Evolutionary conservation across 805 yeast species (phyloP).

Genomic region (Candida wancherniae): DNA sequence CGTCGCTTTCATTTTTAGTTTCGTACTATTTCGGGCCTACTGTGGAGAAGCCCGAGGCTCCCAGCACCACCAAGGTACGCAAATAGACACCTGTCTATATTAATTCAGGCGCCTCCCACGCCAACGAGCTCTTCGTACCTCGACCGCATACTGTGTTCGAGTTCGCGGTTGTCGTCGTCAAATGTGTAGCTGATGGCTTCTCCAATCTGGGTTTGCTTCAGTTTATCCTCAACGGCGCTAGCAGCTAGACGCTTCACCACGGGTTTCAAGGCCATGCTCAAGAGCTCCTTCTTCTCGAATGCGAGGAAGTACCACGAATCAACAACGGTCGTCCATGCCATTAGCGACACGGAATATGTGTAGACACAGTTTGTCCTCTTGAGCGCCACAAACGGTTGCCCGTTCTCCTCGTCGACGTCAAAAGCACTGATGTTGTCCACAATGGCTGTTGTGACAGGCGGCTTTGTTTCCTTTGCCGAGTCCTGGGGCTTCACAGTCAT

Average conservation of each 20-base stretch:
- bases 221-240: constrained; percentile 2
- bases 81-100: too few species aligned
- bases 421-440: constrained; percentile 15
- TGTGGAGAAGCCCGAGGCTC: constrained; percentile 12
- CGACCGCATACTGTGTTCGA: constrained; percentile 8
- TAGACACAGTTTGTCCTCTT: constrained; percentile 33
- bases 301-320: constrained; percentile 40
- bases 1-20: constrained; percentile 12
- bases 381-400: constrained; percentile 40
- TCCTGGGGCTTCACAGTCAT: constrained; percentile 13
- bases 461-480: neutral
- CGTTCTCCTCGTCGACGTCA: constrained; percentile 33
- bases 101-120: too few species aligned
- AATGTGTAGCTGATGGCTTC: constrained; percentile 9
- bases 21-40: constrained; percentile 16
- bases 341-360: constrained; percentile 37
- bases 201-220: constrained; percentile 9
- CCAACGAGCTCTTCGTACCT: constrained; percentile 11
- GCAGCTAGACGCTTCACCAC: constrained; percentile 1
- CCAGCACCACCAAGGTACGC: neutral
- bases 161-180: constrained; percentile 7
- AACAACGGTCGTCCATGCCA: constrained; percentile 44
- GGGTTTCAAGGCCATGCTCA: neutral
- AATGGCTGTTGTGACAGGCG: constrained; percentile 1
- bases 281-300: constrained; percentile 5